Evolutionary conservation across 176 grass and related monocot species (phyloP).

Genomic region (Phoenix roebelenii): DNA sequence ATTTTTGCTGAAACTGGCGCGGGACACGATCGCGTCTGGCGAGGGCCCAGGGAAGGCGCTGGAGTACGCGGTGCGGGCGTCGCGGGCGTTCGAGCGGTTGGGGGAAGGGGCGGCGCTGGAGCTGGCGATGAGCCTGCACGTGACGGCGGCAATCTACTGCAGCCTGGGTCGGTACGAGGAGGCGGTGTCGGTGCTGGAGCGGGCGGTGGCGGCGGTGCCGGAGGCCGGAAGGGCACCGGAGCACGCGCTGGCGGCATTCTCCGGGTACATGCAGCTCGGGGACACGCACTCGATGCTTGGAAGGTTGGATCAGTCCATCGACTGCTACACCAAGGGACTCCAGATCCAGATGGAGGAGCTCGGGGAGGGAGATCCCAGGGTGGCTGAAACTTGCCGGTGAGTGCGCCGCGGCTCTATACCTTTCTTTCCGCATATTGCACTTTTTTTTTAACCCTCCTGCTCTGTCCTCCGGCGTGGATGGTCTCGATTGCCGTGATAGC

Average conservation of each 20-base stretch:
- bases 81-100: constrained; percentile 58
- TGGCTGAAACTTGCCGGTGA: constrained; percentile 92
- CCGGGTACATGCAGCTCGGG: constrained; percentile 98
- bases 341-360: constrained; percentile 94
- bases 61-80: constrained; percentile 76
- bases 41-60: constrained; percentile 69
- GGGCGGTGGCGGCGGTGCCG: constrained; percentile 37
- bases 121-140: constrained; percentile 95
- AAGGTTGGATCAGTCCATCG: constrained; percentile 80
- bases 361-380: constrained; percentile 69
- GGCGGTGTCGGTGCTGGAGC: constrained; percentile 73
- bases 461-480: no score
- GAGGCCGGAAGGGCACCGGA: background rate
- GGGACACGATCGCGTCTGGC: constrained; percentile 79
- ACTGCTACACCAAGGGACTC: constrained; percentile 83
- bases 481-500: no score
- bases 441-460: background rate
- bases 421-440: background rate
- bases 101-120: constrained; percentile 69
- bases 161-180: constrained; percentile 59
- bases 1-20: constrained; percentile 85
- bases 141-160: constrained; percentile 89
- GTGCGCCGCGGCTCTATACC: background rate
- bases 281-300: constrained; percentile 96
- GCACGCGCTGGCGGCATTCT: constrained; percentile 67